Percentiles rank a stretch among this genome's conserved stretches.
Evolutionary conservation across 352 stramenopile species (phyloP).

Genomic region (Thalassiosira livingstoniorum): DNA sequence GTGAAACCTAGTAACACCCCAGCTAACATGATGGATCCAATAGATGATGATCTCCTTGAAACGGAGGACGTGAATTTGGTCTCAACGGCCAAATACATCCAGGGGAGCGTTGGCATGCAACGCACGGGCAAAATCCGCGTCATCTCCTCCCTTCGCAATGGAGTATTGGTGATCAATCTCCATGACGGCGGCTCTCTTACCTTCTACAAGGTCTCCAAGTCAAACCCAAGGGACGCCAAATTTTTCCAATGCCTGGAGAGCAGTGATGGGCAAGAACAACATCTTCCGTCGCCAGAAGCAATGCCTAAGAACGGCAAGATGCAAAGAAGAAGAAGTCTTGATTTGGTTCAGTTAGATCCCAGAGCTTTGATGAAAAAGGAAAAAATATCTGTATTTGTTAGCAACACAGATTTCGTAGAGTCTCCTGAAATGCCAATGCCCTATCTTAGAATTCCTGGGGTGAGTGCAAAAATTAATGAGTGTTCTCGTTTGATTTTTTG

Average conservation of each 20-base stretch:
- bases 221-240: not conserved
- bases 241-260: not conserved
- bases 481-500: not conserved
- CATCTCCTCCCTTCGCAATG: not conserved
- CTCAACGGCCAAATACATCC: slow-evolving; percentile 24
- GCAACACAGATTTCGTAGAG: slow-evolving; percentile 20
- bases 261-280: not conserved
- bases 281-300: not conserved
- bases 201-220: slow-evolving; percentile 23
- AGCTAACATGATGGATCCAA: too few relatives aligned
- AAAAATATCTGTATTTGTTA: slow-evolving; percentile 14
- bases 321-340: not conserved
- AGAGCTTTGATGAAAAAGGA: slow-evolving; percentile 7
- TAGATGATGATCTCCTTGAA: too few relatives aligned
- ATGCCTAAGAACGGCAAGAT: not conserved
- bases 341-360: slow-evolving; percentile 1
- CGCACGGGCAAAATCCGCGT: slow-evolving; percentile 12
- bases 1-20: too few relatives aligned
- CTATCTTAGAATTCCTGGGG: slow-evolving; percentile 18
- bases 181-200: slow-evolving; percentile 11
- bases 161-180: slow-evolving; percentile 35
- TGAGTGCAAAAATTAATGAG: not conserved
- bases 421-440: slow-evolving; percentile 23
- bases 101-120: slow-evolving; percentile 25
- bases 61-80: too few relatives aligned